Base-by-base conservation (phyloP, 345 rosid species). In the Hypericum perforatum region DNA sequence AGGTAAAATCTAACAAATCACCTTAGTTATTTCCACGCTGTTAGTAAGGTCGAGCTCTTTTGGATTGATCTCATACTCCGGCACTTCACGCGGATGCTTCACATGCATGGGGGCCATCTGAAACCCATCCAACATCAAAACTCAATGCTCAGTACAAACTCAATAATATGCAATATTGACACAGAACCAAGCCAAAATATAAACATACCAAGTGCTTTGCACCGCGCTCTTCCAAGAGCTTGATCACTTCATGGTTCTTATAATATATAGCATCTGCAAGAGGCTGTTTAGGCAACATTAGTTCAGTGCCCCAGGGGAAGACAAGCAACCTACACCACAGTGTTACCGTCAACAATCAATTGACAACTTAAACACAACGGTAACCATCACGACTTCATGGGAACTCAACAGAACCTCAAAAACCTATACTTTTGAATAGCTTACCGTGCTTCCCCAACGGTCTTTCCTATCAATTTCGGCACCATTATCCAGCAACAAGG, bases 51-150 rank as follows among this genome's bases (percentile, higher is more conserved):
- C 96, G 45, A 91, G 82, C 57, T 91, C 96, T 15, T 16, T 54
- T 2, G 89, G 49, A 75, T 70, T 69, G 45, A 91, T 91, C 76
- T 91, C 98, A 59, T 87, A 91, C 45, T 91, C 96, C 3, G 96
- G 98, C 36, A 91, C 95, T 69, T 87, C 96, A 43, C 83, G 95
- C 5, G 85, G 72, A 49, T 84, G 84, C 8, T 78, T 76, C 37
- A 91, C 98, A 0, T 85, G 92, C 98, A 91, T 91, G 22, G 96
- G 96, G 65, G 92, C 89, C 87, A 69, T 69, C 97, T 86, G 57
- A 60, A 51, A 37, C 32, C 32, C 32, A 22, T 1, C 32, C 32
- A 22, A 22, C 2, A 22, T 22, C 32, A 22, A 22, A 22, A 22
- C 32, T 22, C 32, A 22, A 22, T 32, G 37, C 11, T n/a, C 39